Conservation (phyloP, 495 filamentous ascomycete species). For the Aspergillus egyptiacus region DNA sequence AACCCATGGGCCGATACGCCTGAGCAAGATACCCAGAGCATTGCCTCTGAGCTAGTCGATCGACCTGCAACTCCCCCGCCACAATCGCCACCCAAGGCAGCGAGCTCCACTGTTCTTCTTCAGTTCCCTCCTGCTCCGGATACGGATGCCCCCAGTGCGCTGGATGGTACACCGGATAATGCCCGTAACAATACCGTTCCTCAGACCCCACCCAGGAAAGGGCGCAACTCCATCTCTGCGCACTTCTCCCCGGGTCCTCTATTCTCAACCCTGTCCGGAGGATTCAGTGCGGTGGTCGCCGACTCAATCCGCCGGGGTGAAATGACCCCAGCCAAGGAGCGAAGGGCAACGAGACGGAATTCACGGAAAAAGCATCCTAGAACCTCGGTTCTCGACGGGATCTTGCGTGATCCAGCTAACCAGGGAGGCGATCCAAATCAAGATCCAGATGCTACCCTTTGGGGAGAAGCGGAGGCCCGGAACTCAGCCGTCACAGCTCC, state of each 20-base stretch:
- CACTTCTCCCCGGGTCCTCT: conserved; percentile 46
- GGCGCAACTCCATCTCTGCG: conserved; percentile 36
- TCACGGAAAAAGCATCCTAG: conserved; percentile 28
- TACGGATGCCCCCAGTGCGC: conserved; percentile 22
- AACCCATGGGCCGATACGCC: conserved; percentile 39
- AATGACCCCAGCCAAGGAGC: conserved; percentile 34
- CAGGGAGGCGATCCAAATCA: conserved; percentile 9
- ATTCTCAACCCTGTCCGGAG: conserved; percentile 47
- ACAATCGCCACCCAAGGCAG: conserved; percentile 10
- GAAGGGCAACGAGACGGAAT: conserved; percentile 19
- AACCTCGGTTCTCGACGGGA: conserved; percentile 23
- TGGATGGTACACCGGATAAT: conserved; percentile 12
- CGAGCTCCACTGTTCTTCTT: conserved; percentile 36
- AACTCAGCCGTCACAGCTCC: conserved; percentile 25
- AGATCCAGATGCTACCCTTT: conserved; percentile 13
- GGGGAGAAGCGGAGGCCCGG: conserved; percentile 15
- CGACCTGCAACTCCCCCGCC: conserved; percentile 28
- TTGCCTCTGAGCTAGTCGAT: conserved; percentile 21
- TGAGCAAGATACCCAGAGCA: conserved; percentile 11
- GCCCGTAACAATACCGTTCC: conserved; percentile 21
- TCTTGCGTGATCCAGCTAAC: conserved; percentile 17
- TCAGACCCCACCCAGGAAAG: conserved; percentile 31
- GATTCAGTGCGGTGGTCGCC: conserved; percentile 55
- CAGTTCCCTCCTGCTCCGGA: conserved; percentile 36
- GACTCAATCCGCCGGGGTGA: conserved; percentile 54